A percentile compares a stretch with the other conserved stretches of the same genome.
Evolutionary conservation across 148 eudicot genomes (phyloP).

Genomic region (Rhododendron ferrugineum): DNA sequence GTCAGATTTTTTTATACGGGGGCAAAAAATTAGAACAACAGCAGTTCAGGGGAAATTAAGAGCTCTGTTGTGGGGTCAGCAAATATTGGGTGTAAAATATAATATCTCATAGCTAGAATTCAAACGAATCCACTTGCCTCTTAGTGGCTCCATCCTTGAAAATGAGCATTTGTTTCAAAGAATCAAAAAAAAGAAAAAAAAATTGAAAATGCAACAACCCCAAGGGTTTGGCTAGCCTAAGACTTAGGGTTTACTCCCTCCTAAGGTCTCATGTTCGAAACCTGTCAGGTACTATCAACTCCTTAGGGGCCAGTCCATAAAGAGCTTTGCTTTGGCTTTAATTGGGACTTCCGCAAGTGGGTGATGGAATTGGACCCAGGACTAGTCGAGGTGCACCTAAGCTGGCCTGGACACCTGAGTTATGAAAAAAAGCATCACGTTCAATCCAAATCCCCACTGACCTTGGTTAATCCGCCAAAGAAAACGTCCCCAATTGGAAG

Average conservation of each 20-base stretch:
- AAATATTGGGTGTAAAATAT: not conserved
- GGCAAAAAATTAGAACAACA: not conserved
- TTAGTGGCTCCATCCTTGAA: not conserved
- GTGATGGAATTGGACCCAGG: not conserved
- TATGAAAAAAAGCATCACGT: not conserved
- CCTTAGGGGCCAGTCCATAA: too few relatives aligned
- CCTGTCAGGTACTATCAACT: not conserved
- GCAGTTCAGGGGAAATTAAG: not conserved
- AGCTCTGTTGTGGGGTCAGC: not conserved
- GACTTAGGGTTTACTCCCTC: not conserved
- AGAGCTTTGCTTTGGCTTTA: not conserved
- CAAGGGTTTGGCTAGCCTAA: not conserved
- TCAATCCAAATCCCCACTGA: not conserved
- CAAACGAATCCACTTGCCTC: not conserved
- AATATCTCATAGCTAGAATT: not conserved
- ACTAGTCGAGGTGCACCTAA: not conserved
- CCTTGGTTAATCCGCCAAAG: slow-evolving; percentile 9
- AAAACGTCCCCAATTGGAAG: not conserved
- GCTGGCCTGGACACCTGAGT: not conserved
- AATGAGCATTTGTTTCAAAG: not conserved
- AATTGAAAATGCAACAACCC: not conserved
- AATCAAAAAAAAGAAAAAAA: not conserved
- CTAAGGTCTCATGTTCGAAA: not conserved
- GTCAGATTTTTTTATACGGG: not conserved
- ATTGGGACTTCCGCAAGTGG: not conserved